Base-by-base conservation (phyloP, 2,329 filamentous ascomycete genomes). In the Capronia epimyces region DNA sequence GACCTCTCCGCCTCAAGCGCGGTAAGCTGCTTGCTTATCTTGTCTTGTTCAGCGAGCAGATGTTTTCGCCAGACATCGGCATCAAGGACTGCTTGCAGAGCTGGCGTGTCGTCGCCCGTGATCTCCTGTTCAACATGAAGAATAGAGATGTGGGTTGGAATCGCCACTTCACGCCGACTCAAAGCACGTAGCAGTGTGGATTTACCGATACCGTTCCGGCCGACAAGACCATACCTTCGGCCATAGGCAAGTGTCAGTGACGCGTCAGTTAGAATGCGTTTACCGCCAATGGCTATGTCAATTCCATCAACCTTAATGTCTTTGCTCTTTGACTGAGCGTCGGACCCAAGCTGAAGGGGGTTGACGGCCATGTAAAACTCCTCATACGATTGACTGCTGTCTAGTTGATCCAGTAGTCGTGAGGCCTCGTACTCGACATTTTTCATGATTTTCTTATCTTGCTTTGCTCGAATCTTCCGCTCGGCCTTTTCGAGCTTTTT, bases 301-400 rank as follows among this genome's bases (percentile, higher is more conserved):
- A 95, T 89, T 63, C 87, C 89, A 71, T 98, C 93, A 61, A 98
- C 76, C 75, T 97, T 98, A 77, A 98, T 90, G 67, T 98, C 93
- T 77, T 98, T 98, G 70, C 90, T 95, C 83, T 97, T 98, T 25
- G 83, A 79, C 53, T 83, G 70, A 50, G 80, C 69, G 59, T 78
- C 82, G 18, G 77, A 73, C 48, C 89, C 91, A 54, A 97, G 65
- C 67, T 97, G 91, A 57, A 98, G 79, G 55, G 93, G 93, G 70
- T 98, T 98, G 75, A 98, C 93, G 47, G 89, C 86, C 93, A 98
- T 97, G 80, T 95, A 98, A 73, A 98, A 97, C 68, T 98, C 93
- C 71, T 98, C 93, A 68, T 98, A 98, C 34, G 89, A 94, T 76
- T 95, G 85, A 10, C 90, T 76, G 63, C 84, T 81, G 63, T 91